A percentile compares a stretch with the other conserved stretches of the same genome.
These are phyloP conservation scores for Sporothrix luriei DNA, from an alignment of 2,329 filamentous ascomycete genomes.

Conservation along the genomic window DNA sequence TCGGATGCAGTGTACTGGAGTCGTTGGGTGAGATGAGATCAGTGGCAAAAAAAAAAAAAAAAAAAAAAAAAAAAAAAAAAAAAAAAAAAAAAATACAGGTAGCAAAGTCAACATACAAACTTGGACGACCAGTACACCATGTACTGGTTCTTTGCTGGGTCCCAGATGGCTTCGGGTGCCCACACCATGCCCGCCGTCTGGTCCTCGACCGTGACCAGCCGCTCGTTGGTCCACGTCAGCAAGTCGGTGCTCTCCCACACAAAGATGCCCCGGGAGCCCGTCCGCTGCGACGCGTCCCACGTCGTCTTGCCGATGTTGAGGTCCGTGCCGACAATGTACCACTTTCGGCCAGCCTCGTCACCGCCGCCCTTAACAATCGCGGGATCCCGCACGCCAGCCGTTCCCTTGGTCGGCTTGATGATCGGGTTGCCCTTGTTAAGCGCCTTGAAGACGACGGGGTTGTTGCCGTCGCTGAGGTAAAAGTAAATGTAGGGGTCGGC, in stretches of 20 bases:
- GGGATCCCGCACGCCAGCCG: conserved; percentile 56
- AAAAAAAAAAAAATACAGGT: neutral
- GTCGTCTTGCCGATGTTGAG: conserved; percentile 57
- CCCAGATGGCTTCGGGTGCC: conserved; percentile 60
- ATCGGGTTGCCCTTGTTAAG: conserved; percentile 54
- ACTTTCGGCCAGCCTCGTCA: conserved; percentile 52
- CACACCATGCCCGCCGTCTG: conserved; percentile 60
- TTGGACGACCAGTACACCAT: conserved; percentile 53
- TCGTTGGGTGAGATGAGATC: neutral
- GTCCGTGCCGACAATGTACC: conserved; percentile 60
- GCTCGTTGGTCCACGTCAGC: conserved; percentile 52
- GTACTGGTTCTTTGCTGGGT: conserved; percentile 50
- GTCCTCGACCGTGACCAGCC: conserved; percentile 55
- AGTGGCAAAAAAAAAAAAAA: neutral
- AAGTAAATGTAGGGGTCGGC: conserved; percentile 57
- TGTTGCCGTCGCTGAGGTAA: conserved; percentile 57
- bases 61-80: neutral
- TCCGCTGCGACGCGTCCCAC: conserved; percentile 57
- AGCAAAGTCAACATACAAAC: conserved; percentile 38
- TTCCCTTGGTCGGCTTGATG: conserved; percentile 54
- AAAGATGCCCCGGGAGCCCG: conserved; percentile 55
- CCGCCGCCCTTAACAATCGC: conserved; percentile 53
- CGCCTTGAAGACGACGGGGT: conserved; percentile 51
- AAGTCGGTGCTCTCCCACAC: conserved; percentile 59
- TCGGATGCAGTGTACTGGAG: conserved; percentile 50